These are phyloP conservation scores for Rhodotorula sphaerocarpa DNA, from an alignment of 768 basidiomycete genomes.

Conservation along the genomic window DNA sequence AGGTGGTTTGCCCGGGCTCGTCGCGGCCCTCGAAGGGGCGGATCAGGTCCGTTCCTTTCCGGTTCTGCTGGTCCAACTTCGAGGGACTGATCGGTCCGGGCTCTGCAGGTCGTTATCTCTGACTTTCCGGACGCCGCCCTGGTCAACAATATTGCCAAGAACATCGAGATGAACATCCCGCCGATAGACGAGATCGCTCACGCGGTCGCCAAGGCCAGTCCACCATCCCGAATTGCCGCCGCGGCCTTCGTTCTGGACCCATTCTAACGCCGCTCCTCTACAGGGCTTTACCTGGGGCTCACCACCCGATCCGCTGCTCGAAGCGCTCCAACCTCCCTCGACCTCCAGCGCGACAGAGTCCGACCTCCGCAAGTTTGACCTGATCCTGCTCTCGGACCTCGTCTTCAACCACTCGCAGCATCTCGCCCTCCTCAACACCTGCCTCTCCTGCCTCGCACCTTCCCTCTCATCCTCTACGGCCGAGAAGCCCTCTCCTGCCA, in stretches of 20 bases:
- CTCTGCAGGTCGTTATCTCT: slow-evolving; percentile 63
- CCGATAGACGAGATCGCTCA: background rate
- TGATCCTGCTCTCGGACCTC: slow-evolving; percentile 83
- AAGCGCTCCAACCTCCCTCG: slow-evolving; percentile 31
- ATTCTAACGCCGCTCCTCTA: too few species aligned
- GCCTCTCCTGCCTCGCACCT: slow-evolving; percentile 42
- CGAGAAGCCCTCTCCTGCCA: background rate
- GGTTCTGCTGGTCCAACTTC: too few species aligned
- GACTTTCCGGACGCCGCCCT: slow-evolving; percentile 81
- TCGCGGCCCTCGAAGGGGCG: slow-evolving; percentile 64
- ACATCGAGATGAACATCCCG: slow-evolving; percentile 57
- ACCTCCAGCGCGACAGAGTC: background rate
- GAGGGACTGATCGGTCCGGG: background rate
- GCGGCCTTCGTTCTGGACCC: background rate
- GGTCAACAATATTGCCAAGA: slow-evolving; percentile 64
- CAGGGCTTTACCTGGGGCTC: slow-evolving; percentile 81
- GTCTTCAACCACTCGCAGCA: slow-evolving; percentile 58
- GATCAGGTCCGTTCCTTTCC: slow-evolving; percentile 50
- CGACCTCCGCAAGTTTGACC: slow-evolving; percentile 51
- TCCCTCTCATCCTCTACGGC: background rate
- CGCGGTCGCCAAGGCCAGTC: slow-evolving; percentile 28
- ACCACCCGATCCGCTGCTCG: slow-evolving; percentile 49
- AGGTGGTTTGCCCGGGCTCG: slow-evolving; percentile 75
- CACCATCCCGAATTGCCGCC: too few species aligned
- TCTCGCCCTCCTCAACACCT: slow-evolving; percentile 67